Conservation (phyloP, 495 filamentous ascomycete genomes). For the Aspergillus diversus region DNA sequence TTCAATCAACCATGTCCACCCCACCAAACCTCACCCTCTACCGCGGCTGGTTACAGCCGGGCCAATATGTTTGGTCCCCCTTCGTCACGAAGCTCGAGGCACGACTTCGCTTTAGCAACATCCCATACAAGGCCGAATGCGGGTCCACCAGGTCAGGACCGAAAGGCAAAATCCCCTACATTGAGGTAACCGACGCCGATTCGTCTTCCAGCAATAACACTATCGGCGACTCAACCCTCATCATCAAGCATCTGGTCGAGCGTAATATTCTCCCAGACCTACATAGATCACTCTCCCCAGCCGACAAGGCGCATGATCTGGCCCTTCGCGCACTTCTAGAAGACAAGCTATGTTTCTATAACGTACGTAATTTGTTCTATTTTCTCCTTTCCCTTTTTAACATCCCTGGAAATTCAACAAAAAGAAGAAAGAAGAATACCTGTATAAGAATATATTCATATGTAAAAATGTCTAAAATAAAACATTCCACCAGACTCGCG, state of each 20-base stretch:
- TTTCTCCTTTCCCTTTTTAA: background rate
- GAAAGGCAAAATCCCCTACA: slow-evolving; percentile 64
- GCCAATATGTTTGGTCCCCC: slow-evolving; percentile 61
- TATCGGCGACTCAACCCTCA: slow-evolving; percentile 58
- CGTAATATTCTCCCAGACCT: slow-evolving; percentile 49
- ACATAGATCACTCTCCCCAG: slow-evolving; percentile 41
- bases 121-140: slow-evolving; percentile 48
- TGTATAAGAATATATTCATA: background rate
- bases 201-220: background rate
- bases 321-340: slow-evolving; percentile 59
- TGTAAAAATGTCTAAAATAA: background rate
- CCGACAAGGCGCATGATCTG: slow-evolving; percentile 50
- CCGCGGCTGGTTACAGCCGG: slow-evolving; percentile 50
- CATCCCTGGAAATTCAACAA: background rate
- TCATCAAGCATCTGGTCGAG: slow-evolving; percentile 47
- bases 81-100: slow-evolving; percentile 69
- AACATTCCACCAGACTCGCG: slow-evolving; percentile 18
- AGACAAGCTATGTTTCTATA: slow-evolving; percentile 62
- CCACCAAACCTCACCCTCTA: slow-evolving; percentile 44
- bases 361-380: slow-evolving; percentile 35
- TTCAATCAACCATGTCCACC: slow-evolving; percentile 4
- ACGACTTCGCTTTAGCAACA: slow-evolving; percentile 57
- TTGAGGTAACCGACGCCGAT: slow-evolving; percentile 17
- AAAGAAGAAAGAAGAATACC: background rate
- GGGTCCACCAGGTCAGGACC: slow-evolving; percentile 53